Base-by-base conservation (phyloP, 1,284 basidiomycete species). In the Irpex lacteus region DNA sequence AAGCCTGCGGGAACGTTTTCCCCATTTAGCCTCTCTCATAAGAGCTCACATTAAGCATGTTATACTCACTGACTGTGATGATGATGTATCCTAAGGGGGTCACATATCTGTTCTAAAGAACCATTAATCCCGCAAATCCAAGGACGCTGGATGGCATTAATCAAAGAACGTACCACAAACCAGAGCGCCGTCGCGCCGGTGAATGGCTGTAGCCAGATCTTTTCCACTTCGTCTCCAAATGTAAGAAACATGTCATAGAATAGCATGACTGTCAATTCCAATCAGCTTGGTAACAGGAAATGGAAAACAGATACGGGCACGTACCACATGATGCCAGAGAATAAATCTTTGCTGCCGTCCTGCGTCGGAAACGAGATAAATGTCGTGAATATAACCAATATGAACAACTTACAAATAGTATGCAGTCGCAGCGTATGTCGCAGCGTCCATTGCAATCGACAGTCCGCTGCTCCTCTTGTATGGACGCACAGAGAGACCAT, bases 221-320 rank as follows among this genome's bases (percentile, higher is more conserved):
- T 70, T 62, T 72, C 71, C 26, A 72, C 71, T 61, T 72, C 71
- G 60, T 72, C 71, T 54, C 71, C 71, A 58, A 72, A 72, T 5
- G 71, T 72, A 57, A 72, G 64, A 11, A 65, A 66, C 21, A 72
- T 72, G 68, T 72, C 71, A 61, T 72, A 72, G 64, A 72, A 71
- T 18, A 72, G 61, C 71, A 72, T 72, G 26, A 72, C 71, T 72
- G 53, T 13, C 55, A 18, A 63, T 21, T 6, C 4, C 11, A 26
- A 19, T 15, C 40, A 9, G 11, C 40, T 64, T 5, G 38, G 21
- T 55, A n/a, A 37, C 50, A 40, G n/a, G 44, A n/a, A 19, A 18
- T 40, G 5, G 47, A 49, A 18, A 34, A 8, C 21, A 36, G 49
- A 32, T 21, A 34, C 50, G 9, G 11, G 21, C 40, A 71, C 70